Percentiles rank a stretch among this genome's conserved stretches.
These are phyloP conservation scores for Sparassis latifolia DNA, from an alignment of 1,284 basidiomycete genomes.

Conservation along the genomic window DNA sequence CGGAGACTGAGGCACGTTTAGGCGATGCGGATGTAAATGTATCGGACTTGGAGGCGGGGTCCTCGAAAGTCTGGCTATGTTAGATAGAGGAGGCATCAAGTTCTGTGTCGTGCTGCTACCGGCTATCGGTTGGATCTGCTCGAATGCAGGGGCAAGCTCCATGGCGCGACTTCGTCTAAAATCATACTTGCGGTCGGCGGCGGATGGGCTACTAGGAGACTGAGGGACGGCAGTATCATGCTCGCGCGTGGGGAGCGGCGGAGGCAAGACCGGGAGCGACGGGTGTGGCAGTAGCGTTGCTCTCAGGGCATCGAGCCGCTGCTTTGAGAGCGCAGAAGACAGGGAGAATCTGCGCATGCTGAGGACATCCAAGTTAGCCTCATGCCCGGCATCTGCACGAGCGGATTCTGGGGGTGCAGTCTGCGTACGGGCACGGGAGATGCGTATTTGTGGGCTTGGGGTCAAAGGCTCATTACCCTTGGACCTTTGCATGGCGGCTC, in stretches of 20 bases:
- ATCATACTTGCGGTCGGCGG: not conserved
- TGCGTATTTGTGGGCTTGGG: slow-evolving; percentile 8
- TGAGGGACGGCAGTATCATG: not conserved
- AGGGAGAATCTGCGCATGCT: slow-evolving; percentile 21
- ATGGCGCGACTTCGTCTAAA: no score
- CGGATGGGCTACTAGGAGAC: no score
- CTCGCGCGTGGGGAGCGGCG: not conserved
- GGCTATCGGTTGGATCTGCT: not conserved
- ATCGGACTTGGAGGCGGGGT: not conserved
- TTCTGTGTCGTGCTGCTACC: not conserved
- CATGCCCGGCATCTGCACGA: not conserved
- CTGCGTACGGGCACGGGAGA: slow-evolving; percentile 8
- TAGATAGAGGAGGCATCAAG: not conserved
- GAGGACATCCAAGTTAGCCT: not conserved
- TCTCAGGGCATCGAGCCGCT: slow-evolving; percentile 16
- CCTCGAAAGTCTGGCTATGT: not conserved
- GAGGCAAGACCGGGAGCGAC: slow-evolving; percentile 14
- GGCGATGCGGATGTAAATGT: slow-evolving; percentile 8
- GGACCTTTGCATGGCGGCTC: not conserved
- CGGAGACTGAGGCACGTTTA: not conserved
- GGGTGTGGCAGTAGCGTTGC: slow-evolving; percentile 21
- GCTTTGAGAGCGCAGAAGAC: slow-evolving; percentile 18
- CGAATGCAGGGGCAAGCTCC: not conserved
- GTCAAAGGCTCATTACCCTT: not conserved
- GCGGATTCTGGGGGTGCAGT: slow-evolving; percentile 9